Evolutionary conservation across 1,139 yeast genomes (phyloP), one percentile per base, ranked within the genome.

Genomic region (Neolecta irregularis): DNA sequence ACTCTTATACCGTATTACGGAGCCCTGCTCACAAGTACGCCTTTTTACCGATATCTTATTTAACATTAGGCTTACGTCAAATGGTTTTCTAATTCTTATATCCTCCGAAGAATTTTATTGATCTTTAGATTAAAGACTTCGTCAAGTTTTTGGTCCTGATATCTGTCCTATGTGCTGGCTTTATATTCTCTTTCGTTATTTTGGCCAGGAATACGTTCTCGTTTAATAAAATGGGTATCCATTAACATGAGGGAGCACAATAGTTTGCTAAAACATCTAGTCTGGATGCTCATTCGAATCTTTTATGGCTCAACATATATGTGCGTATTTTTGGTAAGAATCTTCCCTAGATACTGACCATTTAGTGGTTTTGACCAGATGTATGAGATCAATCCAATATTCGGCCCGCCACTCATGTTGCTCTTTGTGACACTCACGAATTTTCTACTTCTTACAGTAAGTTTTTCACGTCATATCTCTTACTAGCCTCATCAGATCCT

Each of bases 1-100:
- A 44, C 56, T 2, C 44, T 54, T n/a, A 44, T 45, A 24, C 58
- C 57, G 8, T 54, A 54, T 37, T 54, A 50, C 40, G 58, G 58
- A 3, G 54, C 58, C 1, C 41, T 54, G 12, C 40, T 54, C n/a
- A n/a, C n/a, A n/a, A n/a, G n/a, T n/a, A n/a, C n/a, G n/a, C n/a
- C n/a, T n/a, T n/a, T n/a, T n/a, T n/a, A n/a, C n/a, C n/a, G n/a
- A n/a, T n/a, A n/a, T n/a, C n/a, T n/a, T n/a, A n/a, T n/a, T n/a
- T n/a, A n/a, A n/a, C n/a, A n/a, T n/a, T n/a, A n/a, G n/a, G n/a
- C n/a, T n/a, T n/a, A n/a, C n/a, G n/a, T n/a, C n/a, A n/a, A n/a
- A n/a, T n/a, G n/a, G n/a, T n/a, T n/a, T n/a, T n/a, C n/a, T n/a
- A n/a, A n/a, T n/a, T n/a, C n/a, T n/a, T n/a, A n/a, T n/a, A n/a